Percentiles rank a stretch among this genome's conserved stretches.
Evolutionary conservation across 805 yeast genomes (phyloP).

Genomic region (Nakazawaea pomicola): DNA sequence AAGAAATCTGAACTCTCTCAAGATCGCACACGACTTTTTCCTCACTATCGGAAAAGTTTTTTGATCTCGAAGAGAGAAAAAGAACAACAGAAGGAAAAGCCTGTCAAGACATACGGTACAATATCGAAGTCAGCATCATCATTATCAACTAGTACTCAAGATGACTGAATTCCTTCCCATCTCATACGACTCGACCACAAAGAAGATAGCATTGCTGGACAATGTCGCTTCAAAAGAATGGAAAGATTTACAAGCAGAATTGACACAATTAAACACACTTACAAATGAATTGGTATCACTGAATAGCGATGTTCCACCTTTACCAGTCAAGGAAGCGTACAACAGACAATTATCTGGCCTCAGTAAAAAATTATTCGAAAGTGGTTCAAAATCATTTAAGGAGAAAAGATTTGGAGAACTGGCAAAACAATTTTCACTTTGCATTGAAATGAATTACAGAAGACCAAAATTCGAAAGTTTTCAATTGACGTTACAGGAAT

Average conservation of each 20-base stretch:
- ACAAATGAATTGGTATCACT: conserved; percentile 38
- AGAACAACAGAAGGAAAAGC: neutral
- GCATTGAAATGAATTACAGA: conserved; percentile 61
- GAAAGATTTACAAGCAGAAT: conserved; percentile 23
- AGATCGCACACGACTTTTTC: neutral
- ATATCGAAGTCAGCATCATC: too few relatives aligned
- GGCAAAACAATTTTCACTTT: conserved; percentile 57
- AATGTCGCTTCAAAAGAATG: conserved; percentile 17
- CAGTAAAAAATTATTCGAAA: conserved; percentile 60
- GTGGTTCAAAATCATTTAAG: conserved; percentile 56
- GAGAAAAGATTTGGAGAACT: conserved; percentile 53
- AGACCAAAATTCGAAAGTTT: conserved; percentile 73
- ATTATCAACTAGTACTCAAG: neutral
- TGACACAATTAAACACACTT: conserved; percentile 29
- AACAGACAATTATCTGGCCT: conserved; percentile 50
- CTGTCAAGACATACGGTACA: too few relatives aligned
- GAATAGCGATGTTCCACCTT: conserved; percentile 46
- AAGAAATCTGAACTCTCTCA: too few relatives aligned
- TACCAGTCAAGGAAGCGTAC: conserved; percentile 50
- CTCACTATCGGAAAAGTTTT: too few relatives aligned
- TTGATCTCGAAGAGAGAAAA: too few relatives aligned
- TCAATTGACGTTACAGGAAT: conserved; percentile 65
- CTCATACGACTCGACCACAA: conserved; percentile 24
- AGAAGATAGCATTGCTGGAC: conserved; percentile 22
- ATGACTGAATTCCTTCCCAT: conserved; percentile 18